phyloP scores from a whole-genome alignment of 208 protist species.

The Trypanosoma caninum region DNA sequence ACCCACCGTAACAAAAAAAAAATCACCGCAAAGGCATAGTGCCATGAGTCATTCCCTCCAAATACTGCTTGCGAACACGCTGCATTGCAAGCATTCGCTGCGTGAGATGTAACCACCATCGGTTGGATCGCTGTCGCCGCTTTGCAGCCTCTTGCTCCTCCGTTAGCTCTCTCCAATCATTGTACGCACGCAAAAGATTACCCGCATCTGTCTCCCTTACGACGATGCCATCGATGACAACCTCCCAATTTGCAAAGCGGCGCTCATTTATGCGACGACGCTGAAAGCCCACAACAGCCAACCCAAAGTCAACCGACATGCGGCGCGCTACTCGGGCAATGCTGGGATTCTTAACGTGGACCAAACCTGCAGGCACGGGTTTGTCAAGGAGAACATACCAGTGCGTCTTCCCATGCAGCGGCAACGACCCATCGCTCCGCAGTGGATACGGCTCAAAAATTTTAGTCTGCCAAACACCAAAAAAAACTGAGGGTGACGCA shows the following conservation, averaged over 20 bases:
- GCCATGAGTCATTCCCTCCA: conserved; percentile 46
- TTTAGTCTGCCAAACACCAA: conserved; percentile 83
- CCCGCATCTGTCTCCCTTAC: conserved; percentile 51
- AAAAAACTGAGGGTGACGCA: conserved; percentile 59
- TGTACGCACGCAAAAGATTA: conserved; percentile 63
- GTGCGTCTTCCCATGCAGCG: conserved; percentile 67
- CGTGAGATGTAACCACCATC: conserved; percentile 82
- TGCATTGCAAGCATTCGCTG: conserved; percentile 76
- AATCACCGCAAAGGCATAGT: conserved; percentile 24
- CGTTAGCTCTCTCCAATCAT: conserved; percentile 78
- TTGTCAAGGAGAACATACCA: conserved; percentile 82
- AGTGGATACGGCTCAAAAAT: conserved; percentile 76
- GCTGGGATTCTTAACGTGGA: conserved; percentile 63
- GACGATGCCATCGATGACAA: conserved; percentile 77
- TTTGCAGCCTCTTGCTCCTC: conserved; percentile 81
- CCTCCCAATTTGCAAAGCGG: conserved; percentile 75
- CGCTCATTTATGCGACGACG: conserved; percentile 58
- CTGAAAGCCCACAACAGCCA: conserved; percentile 75
- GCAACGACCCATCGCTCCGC: conserved; percentile 50
- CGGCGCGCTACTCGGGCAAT: conserved; percentile 82
- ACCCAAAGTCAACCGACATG: conserved; percentile 73
- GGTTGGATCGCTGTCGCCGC: conserved; percentile 64
- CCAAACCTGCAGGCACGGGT: conserved; percentile 46
- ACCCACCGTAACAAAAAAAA: conserved; percentile 7
- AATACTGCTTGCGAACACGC: conserved; percentile 75